Base-by-base conservation (phyloP, 108 stramenopile species). In the Nitzschia sp. region DNA sequence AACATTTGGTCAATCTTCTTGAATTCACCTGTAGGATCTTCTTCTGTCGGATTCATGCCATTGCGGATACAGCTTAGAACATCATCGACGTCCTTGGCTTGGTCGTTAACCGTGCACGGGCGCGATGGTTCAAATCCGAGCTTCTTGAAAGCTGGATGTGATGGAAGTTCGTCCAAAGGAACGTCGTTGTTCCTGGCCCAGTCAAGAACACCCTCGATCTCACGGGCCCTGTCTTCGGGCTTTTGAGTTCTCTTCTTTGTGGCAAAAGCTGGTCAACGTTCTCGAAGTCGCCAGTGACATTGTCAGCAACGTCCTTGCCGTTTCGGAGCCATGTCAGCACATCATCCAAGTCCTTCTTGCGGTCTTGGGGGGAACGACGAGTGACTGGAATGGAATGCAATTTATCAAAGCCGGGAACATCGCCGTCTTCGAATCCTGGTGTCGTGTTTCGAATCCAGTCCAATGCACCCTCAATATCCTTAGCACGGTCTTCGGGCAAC, bases 381-480 rank as follows among this genome's bases (percentile, higher is more conserved):
- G 63, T 6, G 8, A 54, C 19, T 24, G 76, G 62, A 24, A 77
- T 28, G 1, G 70, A 30, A 9, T 15, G 23, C 25, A 63, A 17
- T 29, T 11, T 46, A 54, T 56, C 42, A 30, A 70, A 70, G 29
- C 30, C 30, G 15, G 36, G 55, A 33, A 48, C 24, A n/a, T 42
- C 69, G 29, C 36, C 49, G 23, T 72, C 71, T 45, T 15, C 28
- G 17, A 27, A 27, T n/a, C 23, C 5, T 11, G 27, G 36, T 6
- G 34, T 19, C 25, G 25, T 32, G 17, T 62, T 54, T 25, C 48
- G 64, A 3, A 42, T 62, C 73, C 73, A 74, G 33, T 70, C 65
- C 2, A 77, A 28, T 8, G 76, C 71, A 35, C 47, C 72, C 61
- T 72, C 76, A 57, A 82, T 76, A 1, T 82, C 76, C 19, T 54